Percentiles rank a stretch among this genome's conserved stretches.
phyloP scores from a whole-genome alignment of 208 protist species.

The Wallacemonas sp. region DNA sequence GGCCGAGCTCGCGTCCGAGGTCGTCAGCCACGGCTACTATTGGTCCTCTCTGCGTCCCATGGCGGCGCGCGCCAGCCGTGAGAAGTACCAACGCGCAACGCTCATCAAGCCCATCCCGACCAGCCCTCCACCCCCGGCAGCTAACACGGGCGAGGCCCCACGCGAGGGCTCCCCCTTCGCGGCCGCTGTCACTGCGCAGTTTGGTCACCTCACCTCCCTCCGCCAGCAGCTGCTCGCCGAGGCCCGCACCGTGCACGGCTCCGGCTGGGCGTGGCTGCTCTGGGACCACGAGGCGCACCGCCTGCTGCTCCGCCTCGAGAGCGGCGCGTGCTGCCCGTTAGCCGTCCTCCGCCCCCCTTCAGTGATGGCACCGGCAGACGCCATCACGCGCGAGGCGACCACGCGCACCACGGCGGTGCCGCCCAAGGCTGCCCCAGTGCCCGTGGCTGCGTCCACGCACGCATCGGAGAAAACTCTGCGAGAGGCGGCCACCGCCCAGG shows the following conservation, averaged over 20 bases:
- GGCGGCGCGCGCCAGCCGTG: neutral
- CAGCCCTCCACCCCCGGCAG: neutral
- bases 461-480: too few species aligned
- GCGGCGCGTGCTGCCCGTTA: constrained; percentile 32
- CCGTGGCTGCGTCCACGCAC: too few species aligned
- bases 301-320: constrained; percentile 31
- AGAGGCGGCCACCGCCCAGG: too few species aligned
- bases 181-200: constrained; percentile 21
- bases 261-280: constrained; percentile 65
- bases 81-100: constrained; percentile 34
- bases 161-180: neutral
- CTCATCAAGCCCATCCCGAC: constrained; percentile 5
- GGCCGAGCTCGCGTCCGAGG: constrained; percentile 7
- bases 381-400: too few species aligned
- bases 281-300: constrained; percentile 19
- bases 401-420: too few species aligned
- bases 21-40: constrained; percentile 16
- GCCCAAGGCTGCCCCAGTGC: too few species aligned
- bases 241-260: constrained; percentile 43
- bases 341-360: constrained; percentile 2
- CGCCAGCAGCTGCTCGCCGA: constrained; percentile 30
- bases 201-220: constrained; percentile 35
- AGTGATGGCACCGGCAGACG: too few species aligned
- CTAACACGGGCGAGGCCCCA: neutral
- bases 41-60: constrained; percentile 12